phyloP scores from a whole-genome alignment of 164 flowering plant species.

The Dillenia suffruticosa region DNA sequence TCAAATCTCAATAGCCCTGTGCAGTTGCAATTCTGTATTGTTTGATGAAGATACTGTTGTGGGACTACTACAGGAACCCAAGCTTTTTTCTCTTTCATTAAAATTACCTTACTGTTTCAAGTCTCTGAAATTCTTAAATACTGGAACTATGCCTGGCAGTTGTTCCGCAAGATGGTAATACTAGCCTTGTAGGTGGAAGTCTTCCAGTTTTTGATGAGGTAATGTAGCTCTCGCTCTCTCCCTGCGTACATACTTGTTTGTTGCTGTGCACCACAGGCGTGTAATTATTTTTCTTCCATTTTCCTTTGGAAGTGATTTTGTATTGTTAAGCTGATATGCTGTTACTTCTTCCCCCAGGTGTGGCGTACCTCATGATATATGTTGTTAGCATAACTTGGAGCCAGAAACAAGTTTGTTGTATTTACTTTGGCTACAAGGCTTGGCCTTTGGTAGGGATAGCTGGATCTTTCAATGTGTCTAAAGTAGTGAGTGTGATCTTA shows the following conservation, averaged over 20 bases:
- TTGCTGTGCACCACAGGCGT: too few species aligned
- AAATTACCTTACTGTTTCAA: slow-evolving; percentile 27
- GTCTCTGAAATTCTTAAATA: slow-evolving; percentile 76
- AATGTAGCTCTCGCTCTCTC: background rate
- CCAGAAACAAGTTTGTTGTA: too few species aligned
- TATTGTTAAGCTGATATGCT: background rate
- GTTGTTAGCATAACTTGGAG: too few species aligned
- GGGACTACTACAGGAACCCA: background rate
- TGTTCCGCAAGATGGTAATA: slow-evolving; percentile 99
- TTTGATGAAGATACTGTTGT: background rate
- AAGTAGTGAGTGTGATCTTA: too few species aligned
- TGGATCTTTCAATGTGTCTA: too few species aligned
- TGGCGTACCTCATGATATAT: too few species aligned
- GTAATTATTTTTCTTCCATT: too few species aligned
- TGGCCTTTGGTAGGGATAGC: too few species aligned
- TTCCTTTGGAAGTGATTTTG: background rate
- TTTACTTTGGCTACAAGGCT: too few species aligned
- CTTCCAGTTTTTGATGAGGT: slow-evolving; percentile 99
- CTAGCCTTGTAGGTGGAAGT: slow-evolving; percentile 98
- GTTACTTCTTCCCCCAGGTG: too few species aligned
- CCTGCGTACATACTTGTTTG: background rate
- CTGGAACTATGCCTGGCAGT: slow-evolving; percentile 80
- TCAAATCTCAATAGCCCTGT: too few species aligned
- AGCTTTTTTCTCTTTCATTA: background rate
- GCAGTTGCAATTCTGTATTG: too few species aligned